Evolutionary conservation across 108 stramenopile species (phyloP).

Genomic region (Cylindrotheca fusiformis): DNA sequence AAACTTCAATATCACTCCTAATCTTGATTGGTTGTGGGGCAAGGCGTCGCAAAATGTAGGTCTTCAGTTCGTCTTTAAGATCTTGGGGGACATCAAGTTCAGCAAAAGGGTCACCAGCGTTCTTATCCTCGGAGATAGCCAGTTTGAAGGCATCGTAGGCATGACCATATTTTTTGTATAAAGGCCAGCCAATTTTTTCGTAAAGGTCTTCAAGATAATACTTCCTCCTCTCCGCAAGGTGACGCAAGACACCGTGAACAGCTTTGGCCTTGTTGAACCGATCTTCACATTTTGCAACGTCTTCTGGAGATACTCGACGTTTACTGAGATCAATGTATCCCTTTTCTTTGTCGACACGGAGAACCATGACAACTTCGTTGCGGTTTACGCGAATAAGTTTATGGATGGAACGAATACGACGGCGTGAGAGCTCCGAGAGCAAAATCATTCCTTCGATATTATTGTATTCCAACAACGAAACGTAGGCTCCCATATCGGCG

Average conservation of each 20-base stretch:
- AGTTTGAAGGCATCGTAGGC: slow-evolving; percentile 98
- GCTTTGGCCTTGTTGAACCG: slow-evolving; percentile 97
- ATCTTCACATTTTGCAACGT: slow-evolving; percentile 97
- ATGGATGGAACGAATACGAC: slow-evolving; percentile 99
- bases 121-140: slow-evolving; percentile 83
- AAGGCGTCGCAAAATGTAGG: slow-evolving; percentile 85
- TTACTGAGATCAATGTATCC: slow-evolving; percentile 99
- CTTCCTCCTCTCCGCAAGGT: slow-evolving; percentile 92
- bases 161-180: slow-evolving; percentile 96
- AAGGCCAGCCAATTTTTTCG: slow-evolving; percentile 96
- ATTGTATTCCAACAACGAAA: slow-evolving; percentile 97
- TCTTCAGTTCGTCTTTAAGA: slow-evolving; percentile 80
- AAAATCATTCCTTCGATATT: slow-evolving; percentile 99
- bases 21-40: slow-evolving; percentile 99
- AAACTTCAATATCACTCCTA: slow-evolving; percentile 97
- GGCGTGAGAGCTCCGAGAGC: slow-evolving; percentile 91
- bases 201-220: slow-evolving; percentile 91
- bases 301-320: slow-evolving; percentile 96
- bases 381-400: slow-evolving; percentile 98
- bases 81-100: slow-evolving; percentile 69
- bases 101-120: slow-evolving; percentile 72
- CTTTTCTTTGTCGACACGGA: slow-evolving; percentile 99
- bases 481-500: slow-evolving; percentile 99
- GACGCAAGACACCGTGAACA: slow-evolving; percentile 94
- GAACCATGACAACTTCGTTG: slow-evolving; percentile 99